Evolutionary conservation across 331 rosid species (phyloP).

Genomic region (Quercus phellos): DNA sequence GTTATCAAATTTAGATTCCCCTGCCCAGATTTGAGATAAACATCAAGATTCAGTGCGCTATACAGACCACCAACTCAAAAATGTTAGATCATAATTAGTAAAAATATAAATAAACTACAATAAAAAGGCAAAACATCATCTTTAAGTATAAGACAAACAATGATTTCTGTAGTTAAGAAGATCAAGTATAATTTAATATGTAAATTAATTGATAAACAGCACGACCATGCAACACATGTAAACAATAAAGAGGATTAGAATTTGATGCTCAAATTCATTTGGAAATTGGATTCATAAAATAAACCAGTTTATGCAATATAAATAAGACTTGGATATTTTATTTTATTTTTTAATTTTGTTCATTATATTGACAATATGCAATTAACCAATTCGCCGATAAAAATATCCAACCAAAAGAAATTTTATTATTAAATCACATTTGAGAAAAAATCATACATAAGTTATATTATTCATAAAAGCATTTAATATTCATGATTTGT

Average conservation of each 20-base stretch:
- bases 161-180: too few species aligned
- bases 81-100: not conserved
- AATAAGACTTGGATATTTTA: not conserved
- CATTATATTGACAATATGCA: slow-evolving; percentile 4
- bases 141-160: not conserved
- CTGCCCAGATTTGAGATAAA: slow-evolving; percentile 42
- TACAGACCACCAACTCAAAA: slow-evolving; percentile 15
- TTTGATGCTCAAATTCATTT: not conserved
- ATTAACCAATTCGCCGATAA: not conserved
- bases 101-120: not conserved
- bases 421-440: not conserved
- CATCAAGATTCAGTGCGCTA: not conserved
- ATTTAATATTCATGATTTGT: not conserved
- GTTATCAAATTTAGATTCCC: slow-evolving; percentile 95
- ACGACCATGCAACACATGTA: not conserved
- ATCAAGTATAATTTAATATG: too few species aligned
- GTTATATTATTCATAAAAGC: not conserved
- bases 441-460: not conserved
- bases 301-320: not conserved
- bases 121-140: not conserved
- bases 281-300: not conserved
- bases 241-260: not conserved
- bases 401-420: not conserved
- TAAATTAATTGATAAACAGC: too few species aligned
- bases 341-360: not conserved